Evolutionary conservation across 768 basidiomycete genomes (phyloP).

Genomic region (Pleurotus eryngii): DNA sequence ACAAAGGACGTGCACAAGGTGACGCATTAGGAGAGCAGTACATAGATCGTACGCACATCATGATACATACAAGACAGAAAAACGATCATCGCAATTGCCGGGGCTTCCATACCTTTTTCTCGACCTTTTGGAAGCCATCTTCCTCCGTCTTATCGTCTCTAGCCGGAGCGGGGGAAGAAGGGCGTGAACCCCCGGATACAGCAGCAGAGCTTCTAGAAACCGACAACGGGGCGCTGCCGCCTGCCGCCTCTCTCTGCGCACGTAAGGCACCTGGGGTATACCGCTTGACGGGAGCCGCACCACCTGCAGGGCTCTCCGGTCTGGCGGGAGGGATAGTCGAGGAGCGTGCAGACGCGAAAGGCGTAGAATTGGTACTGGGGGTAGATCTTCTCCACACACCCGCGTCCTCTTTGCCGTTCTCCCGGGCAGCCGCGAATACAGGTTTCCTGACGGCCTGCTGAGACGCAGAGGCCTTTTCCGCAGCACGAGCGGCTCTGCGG

Average conservation of each 20-base stretch:
- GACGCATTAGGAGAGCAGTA: slow-evolving; percentile 1
- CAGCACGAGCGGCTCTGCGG: slow-evolving; percentile 35
- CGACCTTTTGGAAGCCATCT: slow-evolving; percentile 72
- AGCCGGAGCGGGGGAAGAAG: slow-evolving; percentile 25
- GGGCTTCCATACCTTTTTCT: slow-evolving; percentile 22
- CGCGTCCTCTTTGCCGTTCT: slow-evolving; percentile 18
- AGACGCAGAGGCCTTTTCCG: slow-evolving; percentile 29
- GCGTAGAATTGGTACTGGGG: slow-evolving; percentile 20
- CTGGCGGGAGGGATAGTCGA: slow-evolving; percentile 36
- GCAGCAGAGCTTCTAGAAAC: slow-evolving; percentile 6
- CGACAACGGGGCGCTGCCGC: slow-evolving; percentile 15
- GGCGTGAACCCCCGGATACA: slow-evolving; percentile 52
- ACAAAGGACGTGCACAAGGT: slow-evolving; percentile 7
- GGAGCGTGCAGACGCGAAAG: slow-evolving; percentile 25
- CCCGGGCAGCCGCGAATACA: slow-evolving; percentile 21
- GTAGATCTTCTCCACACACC: slow-evolving; percentile 28
- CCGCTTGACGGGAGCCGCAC: slow-evolving; percentile 32
- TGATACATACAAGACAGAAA: background rate
- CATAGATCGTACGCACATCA: background rate
- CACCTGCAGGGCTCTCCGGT: slow-evolving; percentile 52
- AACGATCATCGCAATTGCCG: background rate
- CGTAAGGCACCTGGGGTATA: slow-evolving; percentile 39
- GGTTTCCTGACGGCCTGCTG: slow-evolving; percentile 25
- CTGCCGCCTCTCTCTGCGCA: slow-evolving; percentile 25
- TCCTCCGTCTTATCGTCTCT: slow-evolving; percentile 47